These are phyloP conservation scores for Malassezia nana DNA, from an alignment of 1,284 basidiomycete genomes.

Conservation along the genomic window DNA sequence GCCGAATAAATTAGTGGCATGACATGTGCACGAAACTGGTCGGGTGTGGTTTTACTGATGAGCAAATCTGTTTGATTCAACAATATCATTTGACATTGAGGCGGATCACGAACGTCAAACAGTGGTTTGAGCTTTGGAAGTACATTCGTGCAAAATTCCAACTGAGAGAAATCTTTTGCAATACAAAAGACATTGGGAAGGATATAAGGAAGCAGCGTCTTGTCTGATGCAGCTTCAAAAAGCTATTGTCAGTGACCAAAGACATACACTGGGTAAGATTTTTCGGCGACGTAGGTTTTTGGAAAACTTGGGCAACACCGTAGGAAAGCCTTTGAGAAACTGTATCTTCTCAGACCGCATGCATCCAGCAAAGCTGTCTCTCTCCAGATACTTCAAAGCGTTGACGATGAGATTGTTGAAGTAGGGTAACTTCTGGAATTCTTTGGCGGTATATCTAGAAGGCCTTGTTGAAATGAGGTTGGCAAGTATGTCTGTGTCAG, in stretches of 20 bases:
- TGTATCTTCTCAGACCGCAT: conserved; percentile 89
- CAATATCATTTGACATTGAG: conserved; percentile 60
- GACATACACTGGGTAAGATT: conserved; percentile 65
- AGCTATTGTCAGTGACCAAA: conserved; percentile 1
- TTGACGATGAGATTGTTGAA: conserved; percentile 92
- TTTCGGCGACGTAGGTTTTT: conserved; percentile 78
- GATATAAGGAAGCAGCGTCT: conserved; percentile 68
- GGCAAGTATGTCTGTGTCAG: conserved; percentile 21
- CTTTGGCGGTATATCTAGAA: conserved; percentile 61
- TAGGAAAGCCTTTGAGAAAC: conserved; percentile 70
- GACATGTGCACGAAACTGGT: conserved; percentile 80
- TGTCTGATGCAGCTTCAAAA: conserved; percentile 48
- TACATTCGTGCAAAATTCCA: conserved; percentile 70
- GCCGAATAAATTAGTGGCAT: conserved; percentile 90
- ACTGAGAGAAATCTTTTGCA: conserved; percentile 72
- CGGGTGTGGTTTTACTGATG: conserved; percentile 78
- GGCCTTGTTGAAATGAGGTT: conserved; percentile 50
- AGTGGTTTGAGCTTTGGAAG: conserved; percentile 80
- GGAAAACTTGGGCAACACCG: conserved; percentile 75
- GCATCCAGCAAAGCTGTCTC: conserved; percentile 87
- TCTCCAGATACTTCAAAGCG: conserved; percentile 89
- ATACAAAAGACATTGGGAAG: conserved; percentile 74
- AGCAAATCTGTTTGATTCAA: conserved; percentile 79
- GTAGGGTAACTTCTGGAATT: conserved; percentile 72
- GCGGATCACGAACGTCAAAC: conserved; percentile 84